These are phyloP conservation scores for Picochlorum sp. DNA, from an alignment of 139 green algal genomes.

Conservation along the genomic window DNA sequence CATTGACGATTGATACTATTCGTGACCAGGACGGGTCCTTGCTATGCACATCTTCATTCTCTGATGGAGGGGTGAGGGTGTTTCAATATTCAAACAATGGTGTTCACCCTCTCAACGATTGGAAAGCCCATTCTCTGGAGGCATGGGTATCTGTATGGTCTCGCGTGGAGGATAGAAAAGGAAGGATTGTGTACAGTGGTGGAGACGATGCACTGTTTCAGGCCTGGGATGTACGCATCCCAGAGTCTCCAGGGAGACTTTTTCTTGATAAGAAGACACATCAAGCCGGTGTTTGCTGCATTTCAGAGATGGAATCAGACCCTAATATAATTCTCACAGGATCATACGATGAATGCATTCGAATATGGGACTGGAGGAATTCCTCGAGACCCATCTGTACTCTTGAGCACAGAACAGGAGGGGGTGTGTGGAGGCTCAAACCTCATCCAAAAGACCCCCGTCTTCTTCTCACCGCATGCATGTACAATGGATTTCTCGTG, in stretches of 20 bases:
- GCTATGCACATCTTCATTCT: constrained; percentile 10
- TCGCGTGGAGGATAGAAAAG: constrained; percentile 7
- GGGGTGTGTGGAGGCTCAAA: constrained; percentile 74
- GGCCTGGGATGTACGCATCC: constrained; percentile 36
- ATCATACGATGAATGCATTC: constrained; percentile 76
- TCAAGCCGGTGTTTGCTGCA: constrained; percentile 73
- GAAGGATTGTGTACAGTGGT: constrained; percentile 47
- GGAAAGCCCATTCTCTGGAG: constrained; percentile 53
- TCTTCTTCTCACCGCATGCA: constrained; percentile 66
- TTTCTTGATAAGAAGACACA: constrained; percentile 39
- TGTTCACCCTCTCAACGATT: constrained; percentile 23
- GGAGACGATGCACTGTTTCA: constrained; percentile 59
- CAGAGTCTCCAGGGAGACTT: neutral
- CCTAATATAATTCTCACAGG: constrained; percentile 64
- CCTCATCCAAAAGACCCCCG: constrained; percentile 51
- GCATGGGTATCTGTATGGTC: constrained; percentile 45
- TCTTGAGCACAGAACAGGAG: constrained; percentile 41
- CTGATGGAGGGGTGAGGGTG: neutral
- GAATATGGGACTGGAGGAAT: constrained; percentile 68
- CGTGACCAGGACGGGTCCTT: neutral
- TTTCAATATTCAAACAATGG: neutral
- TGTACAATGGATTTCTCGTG: constrained; percentile 72
- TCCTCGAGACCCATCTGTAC: constrained; percentile 20
- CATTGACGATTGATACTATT: constrained; percentile 6
- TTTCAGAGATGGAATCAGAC: constrained; percentile 34